Evolutionary conservation across 768 basidiomycete species (phyloP).

Genomic region (Trametes elegans): DNA sequence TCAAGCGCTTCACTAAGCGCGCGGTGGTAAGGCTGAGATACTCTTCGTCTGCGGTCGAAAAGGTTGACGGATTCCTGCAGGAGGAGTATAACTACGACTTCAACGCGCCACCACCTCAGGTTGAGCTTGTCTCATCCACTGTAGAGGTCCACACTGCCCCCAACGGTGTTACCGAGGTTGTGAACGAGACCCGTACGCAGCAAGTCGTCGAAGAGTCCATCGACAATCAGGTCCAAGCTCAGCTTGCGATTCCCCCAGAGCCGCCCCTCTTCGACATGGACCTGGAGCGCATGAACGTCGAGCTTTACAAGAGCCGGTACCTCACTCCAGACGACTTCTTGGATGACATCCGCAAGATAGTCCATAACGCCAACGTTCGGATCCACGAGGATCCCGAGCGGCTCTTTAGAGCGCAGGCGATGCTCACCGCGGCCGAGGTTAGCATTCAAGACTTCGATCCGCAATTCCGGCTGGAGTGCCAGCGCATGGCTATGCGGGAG

Average conservation of each 20-base stretch:
- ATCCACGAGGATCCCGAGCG: slow-evolving; percentile 68
- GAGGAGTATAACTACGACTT: slow-evolving; percentile 70
- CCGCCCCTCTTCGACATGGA: slow-evolving; percentile 81
- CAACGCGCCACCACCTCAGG: slow-evolving; percentile 29
- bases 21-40: slow-evolving; percentile 62
- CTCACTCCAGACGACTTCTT: slow-evolving; percentile 88
- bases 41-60: too few relatives aligned
- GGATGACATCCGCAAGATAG: slow-evolving; percentile 75
- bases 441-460: slow-evolving; percentile 85
- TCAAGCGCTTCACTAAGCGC: slow-evolving; percentile 83
- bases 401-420: slow-evolving; percentile 78
- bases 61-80: slow-evolving; percentile 35
- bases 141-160: slow-evolving; percentile 37
- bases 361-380: slow-evolving; percentile 66
- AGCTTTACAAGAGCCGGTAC: slow-evolving; percentile 83
- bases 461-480: slow-evolving; percentile 77
- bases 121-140: slow-evolving; percentile 37
- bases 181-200: slow-evolving; percentile 33
- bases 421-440: slow-evolving; percentile 84
- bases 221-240: slow-evolving; percentile 39
- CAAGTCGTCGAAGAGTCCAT: slow-evolving; percentile 18
- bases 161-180: slow-evolving; percentile 45
- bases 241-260: slow-evolving; percentile 35
- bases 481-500: slow-evolving; percentile 80
- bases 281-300: slow-evolving; percentile 84